Evolutionary conservation across 768 basidiomycete species (phyloP), one percentile per base, ranked within the genome.

Genomic region (Lactifluus echinatus): DNA sequence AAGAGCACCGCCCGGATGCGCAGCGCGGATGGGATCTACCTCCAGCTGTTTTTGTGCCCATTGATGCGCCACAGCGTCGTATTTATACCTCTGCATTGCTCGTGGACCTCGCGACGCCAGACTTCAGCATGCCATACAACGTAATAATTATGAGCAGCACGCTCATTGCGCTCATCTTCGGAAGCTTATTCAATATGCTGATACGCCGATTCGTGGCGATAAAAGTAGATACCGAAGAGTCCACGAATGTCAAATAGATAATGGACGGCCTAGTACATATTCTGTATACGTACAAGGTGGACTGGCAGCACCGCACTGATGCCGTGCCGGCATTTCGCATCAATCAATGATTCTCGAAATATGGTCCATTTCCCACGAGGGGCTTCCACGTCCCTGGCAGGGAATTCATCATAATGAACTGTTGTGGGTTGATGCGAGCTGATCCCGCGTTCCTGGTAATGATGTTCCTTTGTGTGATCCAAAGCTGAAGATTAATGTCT

Each of bases 51-150:
- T 75, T 85, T 52, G 77, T 81, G 45, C 79, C 77, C n/a, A 36
- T 46, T 8, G 55, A 48, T 28, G 44, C 51, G 14, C 62, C 60
- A 50, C 45, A 63, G 24, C 52, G 69, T 46, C 68, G 85, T 44
- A 78, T 96, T 45, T 95, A 95, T 70, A 93, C 91, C 2, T 76
- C 82, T 0, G 79, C 85, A 8, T 76, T 95, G 24, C 81, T 98
- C 36, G 82, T 94, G 44, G 92, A 94, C 69, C 79, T 96, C n/a
- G 87, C 95, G n/a, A 93, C 92, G 34, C 96, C 95, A 0, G 96
- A 98, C 70, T 98, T 98, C 69, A 93, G 90, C 70, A 98, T 98
- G 96, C 96, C 96, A 1, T 98, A 98, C 74, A 99, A 98, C 73
- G 95, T 98, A 46, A 97, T 98, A 71, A 97, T 97, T 66, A 87